Evolutionary conservation across 352 stramenopile species (phyloP), one percentile per base, ranked within the genome.

Genomic region (Phytopythium kandeliae): DNA sequence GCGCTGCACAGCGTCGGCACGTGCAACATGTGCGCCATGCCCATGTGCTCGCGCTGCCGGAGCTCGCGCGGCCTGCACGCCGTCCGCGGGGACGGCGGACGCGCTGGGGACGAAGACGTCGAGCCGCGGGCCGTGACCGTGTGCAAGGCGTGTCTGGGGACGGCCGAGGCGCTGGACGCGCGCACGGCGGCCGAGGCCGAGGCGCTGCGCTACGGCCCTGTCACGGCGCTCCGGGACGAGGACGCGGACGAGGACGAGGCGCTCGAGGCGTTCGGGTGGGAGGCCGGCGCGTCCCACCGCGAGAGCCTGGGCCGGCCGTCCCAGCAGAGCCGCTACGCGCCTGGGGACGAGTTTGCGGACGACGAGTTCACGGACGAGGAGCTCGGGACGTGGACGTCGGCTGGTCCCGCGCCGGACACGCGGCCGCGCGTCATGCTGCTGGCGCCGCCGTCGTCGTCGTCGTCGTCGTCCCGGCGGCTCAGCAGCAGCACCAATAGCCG

Each of bases 81-180:
- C 17, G 48, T 71, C 25, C 24, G 37, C 45, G 24, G 17, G 17
- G 25, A 54, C 61, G n/a, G 26, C 31, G 6, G 41, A 44, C 22
- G 11, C 31, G 0, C 38, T 60, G 4, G 51, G 48, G 24, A 17
- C 54, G 22, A 19, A 68, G 9, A n/a, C n/a, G 55, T 50, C 60
- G 51, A 47, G 55, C 44, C 41, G 71, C 60, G 38, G 8, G 40
- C 54, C 4, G 73, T 68, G 49, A 42, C 69, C 7, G 65, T 89
- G 10, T 89, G 78, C 51, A 85, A 83, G 52, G 70, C 62, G 16
- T 89, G 75, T 46, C 64, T 86, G 25, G 55, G 62, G 51, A 63
- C 52, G 6, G 59, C 48, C 1, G 41, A 40, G 4, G 48, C 54
- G 30, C 41, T 68, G 54, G 65, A 74, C 38, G 65, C 65, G 9